Evolutionary conservation across 2,329 filamentous ascomycete genomes (phyloP), one percentile per base, ranked within the genome.

Genomic region (Chrysoporthe puriensis): DNA sequence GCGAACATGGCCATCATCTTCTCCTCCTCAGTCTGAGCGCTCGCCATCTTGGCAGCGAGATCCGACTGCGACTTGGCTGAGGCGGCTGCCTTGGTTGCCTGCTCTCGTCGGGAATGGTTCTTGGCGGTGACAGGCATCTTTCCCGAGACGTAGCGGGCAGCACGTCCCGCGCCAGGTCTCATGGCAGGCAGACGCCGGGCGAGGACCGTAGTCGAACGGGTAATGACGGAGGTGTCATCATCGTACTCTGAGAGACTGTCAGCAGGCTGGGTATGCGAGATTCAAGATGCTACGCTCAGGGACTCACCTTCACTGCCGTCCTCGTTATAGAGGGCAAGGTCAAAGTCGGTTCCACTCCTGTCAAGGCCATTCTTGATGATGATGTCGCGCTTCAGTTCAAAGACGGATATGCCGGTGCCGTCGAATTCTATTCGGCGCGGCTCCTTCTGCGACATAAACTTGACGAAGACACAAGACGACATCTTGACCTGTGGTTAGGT

Each of bases 391-490:
- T 99, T 99, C 77, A 99, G 86, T 78, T 99, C 96, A 82, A 98
- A 99, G 71, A 98, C 96, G 70, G 95, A 97, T 77, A 98, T 97
- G 80, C 93, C 93, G 75, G 95, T 97, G 77, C 96, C 96, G 81
- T 99, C 95, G 80, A 99, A 98, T 77, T 94, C 92, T 75, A 99
- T 94, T 77, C 94, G 90, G 67, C 93, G 93, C 69, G 94, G 93
- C 78, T 98, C 96, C 83, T 94, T 97, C 78, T 96, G 94, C 74
- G 95, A 98, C 83, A 97, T 98, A 90, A 99, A 99, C 83, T 97
- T 97, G 92, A 97, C 99, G 83, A 97, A 98, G 77, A 99, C 96
- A 73, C 94, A 98, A 67, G 96, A 97, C 78, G 93, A 89, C 94
- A 97, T 97, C 76, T 76, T 88, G 83, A 78, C 70, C 63, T 63